Conservation (phyloP, 148 eudicot genomes). For the Rhododendron ferrugineum region DNA sequence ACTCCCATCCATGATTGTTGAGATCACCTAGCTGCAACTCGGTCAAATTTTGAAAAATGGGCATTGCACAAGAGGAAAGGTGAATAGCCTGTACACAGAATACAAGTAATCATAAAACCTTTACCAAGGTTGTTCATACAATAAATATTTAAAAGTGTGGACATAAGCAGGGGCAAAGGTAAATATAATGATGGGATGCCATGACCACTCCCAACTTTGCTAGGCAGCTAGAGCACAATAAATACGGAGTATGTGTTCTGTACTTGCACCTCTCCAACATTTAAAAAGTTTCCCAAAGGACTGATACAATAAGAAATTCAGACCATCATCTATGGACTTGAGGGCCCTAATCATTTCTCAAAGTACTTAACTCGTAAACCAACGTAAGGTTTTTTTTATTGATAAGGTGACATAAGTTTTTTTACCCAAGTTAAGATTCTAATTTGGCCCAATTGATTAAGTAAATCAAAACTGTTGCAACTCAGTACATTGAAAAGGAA, state of each 20-base stretch:
- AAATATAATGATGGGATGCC: neutral
- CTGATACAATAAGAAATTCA: neutral
- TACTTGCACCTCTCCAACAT: neutral
- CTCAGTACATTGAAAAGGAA: too few species aligned
- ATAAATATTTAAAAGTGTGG: neutral
- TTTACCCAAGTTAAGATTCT: neutral
- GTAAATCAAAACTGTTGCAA: neutral
- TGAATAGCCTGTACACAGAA: neutral
- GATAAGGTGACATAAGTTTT: neutral
- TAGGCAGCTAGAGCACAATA: neutral
- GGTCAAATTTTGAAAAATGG: neutral
- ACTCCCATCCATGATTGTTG: neutral
- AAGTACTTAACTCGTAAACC: too few species aligned
- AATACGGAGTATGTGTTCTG: neutral
- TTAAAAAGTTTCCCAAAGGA: neutral
- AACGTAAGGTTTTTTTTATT: too few species aligned
- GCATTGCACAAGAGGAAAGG: neutral
- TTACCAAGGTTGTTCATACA: neutral
- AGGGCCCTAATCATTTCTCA: neutral
- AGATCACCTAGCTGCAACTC: neutral
- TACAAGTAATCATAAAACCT: neutral
- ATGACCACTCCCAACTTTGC: neutral
- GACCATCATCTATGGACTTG: neutral
- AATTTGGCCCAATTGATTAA: neutral
- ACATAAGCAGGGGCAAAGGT: neutral